Percentiles rank a stretch among this genome's conserved stretches.
Conservation (phyloP, 495 filamentous ascomycete species). For the Hypoxylon subgilvum region DNA sequence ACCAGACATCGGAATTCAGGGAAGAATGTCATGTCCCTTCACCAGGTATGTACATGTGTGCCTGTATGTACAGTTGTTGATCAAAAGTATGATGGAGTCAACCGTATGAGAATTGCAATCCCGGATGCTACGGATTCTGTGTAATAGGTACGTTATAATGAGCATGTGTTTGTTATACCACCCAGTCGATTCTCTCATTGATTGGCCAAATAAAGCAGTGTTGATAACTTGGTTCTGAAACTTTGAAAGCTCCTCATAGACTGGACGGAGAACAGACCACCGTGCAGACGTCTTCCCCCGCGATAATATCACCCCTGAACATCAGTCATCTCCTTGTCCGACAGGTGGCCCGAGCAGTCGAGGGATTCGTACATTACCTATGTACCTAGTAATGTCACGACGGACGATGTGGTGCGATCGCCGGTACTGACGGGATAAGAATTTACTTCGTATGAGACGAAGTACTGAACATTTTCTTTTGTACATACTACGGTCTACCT, state of each 20-base stretch:
- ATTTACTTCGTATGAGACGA: constrained; percentile 13
- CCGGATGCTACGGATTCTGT: constrained; percentile 26
- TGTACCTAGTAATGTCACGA: constrained; percentile 15
- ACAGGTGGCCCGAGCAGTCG: constrained; percentile 22
- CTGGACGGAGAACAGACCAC: constrained; percentile 33
- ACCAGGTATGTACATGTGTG: too few species aligned
- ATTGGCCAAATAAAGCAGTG: constrained; percentile 27
- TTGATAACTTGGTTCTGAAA: constrained; percentile 28
- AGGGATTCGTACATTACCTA: constrained; percentile 3
- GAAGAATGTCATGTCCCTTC: constrained; percentile 2
- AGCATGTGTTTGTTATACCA: background rate
- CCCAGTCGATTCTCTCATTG: constrained; percentile 14
- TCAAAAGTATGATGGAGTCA: background rate
- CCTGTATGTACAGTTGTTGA: background rate
- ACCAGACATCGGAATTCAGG: constrained; percentile 15
- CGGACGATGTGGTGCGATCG: constrained; percentile 36
- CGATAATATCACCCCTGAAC: constrained; percentile 36
- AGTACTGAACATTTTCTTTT: constrained; percentile 14
- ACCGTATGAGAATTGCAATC: constrained; percentile 12
- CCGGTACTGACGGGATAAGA: constrained; percentile 22
- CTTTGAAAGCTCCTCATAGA: constrained; percentile 29
- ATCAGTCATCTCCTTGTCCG: constrained; percentile 23
- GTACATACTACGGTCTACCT: constrained; percentile 22
- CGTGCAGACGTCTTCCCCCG: constrained; percentile 36
- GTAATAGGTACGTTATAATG: background rate